These are phyloP conservation scores for Ammopiptanthus mongolicus DNA, from an alignment of 306 rosid species.

Conservation along the genomic window DNA sequence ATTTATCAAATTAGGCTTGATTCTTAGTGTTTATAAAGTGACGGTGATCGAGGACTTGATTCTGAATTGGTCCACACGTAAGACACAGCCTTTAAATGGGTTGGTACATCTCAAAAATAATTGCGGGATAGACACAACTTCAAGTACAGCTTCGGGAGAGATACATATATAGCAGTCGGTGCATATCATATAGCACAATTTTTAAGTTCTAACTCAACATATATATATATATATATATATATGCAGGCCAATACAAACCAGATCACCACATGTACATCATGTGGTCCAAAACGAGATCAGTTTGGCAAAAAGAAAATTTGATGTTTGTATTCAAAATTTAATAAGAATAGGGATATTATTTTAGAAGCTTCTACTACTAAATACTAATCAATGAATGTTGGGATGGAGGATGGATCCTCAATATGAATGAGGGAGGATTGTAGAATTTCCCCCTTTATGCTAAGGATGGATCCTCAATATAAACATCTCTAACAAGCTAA, in stretches of 20 bases:
- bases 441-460: too few relatives aligned
- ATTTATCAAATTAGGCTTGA: neutral
- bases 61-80: conserved; percentile 23
- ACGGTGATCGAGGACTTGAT: conserved; percentile 7
- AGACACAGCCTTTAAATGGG: conserved; percentile 11
- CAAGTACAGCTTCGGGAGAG: neutral
- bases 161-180: conserved; percentile 13
- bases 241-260: conserved; percentile 16
- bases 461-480: too few relatives aligned
- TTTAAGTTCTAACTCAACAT: neutral
- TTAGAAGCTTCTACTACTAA: too few relatives aligned
- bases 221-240: neutral
- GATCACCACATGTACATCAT: neutral
- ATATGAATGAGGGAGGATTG: too few relatives aligned
- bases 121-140: conserved; percentile 4
- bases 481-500: too few relatives aligned
- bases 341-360: neutral
- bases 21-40: neutral
- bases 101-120: conserved; percentile 19
- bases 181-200: neutral
- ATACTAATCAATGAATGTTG: too few relatives aligned
- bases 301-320: neutral
- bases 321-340: neutral
- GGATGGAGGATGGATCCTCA: too few relatives aligned
- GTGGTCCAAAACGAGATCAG: conserved; percentile 22